A percentile compares a stretch with the other conserved stretches of the same genome.
Conservation (phyloP, 1,139 yeast genomes). For the Pneumocystis sp. region DNA sequence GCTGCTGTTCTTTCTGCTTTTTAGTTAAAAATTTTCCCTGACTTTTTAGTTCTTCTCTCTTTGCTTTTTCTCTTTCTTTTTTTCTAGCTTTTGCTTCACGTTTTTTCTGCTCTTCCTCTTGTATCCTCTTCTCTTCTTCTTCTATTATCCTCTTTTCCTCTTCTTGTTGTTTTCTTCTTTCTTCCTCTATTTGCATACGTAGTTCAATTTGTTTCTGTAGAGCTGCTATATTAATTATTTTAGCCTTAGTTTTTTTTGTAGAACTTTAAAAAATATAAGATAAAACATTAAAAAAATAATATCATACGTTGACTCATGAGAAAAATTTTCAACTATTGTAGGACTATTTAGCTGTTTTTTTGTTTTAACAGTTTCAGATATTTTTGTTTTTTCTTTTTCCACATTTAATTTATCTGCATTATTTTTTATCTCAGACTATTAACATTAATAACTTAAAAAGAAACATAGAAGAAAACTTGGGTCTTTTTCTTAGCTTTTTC, state of each 20-base stretch:
- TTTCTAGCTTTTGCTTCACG: constrained; percentile 43
- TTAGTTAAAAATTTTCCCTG: constrained; percentile 73
- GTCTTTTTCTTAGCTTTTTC: constrained; percentile 91
- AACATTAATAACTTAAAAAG: constrained; percentile 28
- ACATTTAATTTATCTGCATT: constrained; percentile 1
- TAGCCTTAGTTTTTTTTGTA: constrained; percentile 21
- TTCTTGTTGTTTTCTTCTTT: constrained; percentile 43
- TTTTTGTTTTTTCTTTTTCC: constrained; percentile 10
- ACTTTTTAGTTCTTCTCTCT: constrained; percentile 79
- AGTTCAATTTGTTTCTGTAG: constrained; percentile 18
- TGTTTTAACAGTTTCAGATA: constrained; percentile 15
- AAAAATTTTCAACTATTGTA: not conserved
- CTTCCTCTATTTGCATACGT: constrained; percentile 4
- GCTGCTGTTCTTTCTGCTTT: constrained; percentile 90
- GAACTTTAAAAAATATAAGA: not conserved
- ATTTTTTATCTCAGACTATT: constrained; percentile 23
- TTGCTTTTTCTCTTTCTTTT: constrained; percentile 59
- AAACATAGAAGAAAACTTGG: constrained; percentile 39
- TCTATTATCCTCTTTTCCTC: constrained; percentile 33
- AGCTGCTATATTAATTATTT: not conserved
- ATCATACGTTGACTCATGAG: not conserved
- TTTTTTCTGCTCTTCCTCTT: constrained; percentile 47
- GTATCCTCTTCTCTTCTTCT: constrained; percentile 53
- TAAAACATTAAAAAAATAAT: not conserved
- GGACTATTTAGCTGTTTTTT: constrained; percentile 2